Conservation (phyloP, 176 grass and related monocot species). For the barley (Hordeum vulgare) region MorexV3_pseudomolecules_assembly NC_058519.1:478146561-478147060, state of each 20-base stretch:
- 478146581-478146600: no score
- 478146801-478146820: constrained; percentile 24
- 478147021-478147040: neutral
- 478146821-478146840: neutral
- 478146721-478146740: neutral
- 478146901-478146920: constrained; percentile 11
- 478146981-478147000: constrained; percentile 59
- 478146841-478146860: neutral
- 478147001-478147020: constrained; percentile 29
- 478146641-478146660: neutral
- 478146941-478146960: constrained; percentile 63
- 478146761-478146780: neutral
- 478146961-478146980: constrained; percentile 40
- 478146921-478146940: constrained; percentile 56
- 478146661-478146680: neutral
- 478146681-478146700: neutral
- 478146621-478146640: neutral
- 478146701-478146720: neutral
- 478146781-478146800: constrained; percentile 10
- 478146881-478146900: neutral
- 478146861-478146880: neutral
- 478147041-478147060: neutral
- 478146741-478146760: neutral
- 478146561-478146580: no score
- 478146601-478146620: no score